These are phyloP conservation scores for Globisporangium cederbergense DNA, from an alignment of 352 stramenopile species.

Conservation along the genomic window DNA sequence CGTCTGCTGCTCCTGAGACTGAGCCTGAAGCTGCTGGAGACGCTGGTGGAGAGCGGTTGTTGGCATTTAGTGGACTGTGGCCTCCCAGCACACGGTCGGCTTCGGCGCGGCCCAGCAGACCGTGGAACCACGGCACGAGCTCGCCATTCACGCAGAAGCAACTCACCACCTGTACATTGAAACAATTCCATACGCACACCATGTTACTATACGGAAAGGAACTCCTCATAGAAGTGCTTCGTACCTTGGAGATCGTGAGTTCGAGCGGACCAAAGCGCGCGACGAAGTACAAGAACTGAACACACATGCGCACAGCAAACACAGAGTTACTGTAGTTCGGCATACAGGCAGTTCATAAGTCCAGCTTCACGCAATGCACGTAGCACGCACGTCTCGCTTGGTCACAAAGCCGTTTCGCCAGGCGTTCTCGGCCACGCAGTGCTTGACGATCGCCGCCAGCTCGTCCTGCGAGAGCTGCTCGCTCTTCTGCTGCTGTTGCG, in stretches of 20 bases:
- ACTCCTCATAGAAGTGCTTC: neutral
- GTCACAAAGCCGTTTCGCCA: slow-evolving; percentile 42
- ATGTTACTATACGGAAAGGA: neutral
- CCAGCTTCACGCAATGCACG: neutral
- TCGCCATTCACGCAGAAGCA: slow-evolving; percentile 60
- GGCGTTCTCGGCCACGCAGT: slow-evolving; percentile 41
- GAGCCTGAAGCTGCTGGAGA: neutral
- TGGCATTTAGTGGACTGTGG: neutral
- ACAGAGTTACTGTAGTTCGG: neutral
- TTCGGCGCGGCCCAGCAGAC: slow-evolving; percentile 43
- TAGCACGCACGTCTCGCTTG: slow-evolving; percentile 32
- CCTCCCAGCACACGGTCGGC: slow-evolving; percentile 39
- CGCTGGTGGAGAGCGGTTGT: neutral
- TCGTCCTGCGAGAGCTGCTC: slow-evolving; percentile 51
- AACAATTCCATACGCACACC: neutral
- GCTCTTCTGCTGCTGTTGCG: slow-evolving; percentile 21
- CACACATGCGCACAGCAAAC: slow-evolving; percentile 8
- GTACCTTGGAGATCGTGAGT: slow-evolving; percentile 40
- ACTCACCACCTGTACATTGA: slow-evolving; percentile 29
- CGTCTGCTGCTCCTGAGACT: slow-evolving; percentile 28
- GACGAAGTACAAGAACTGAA: slow-evolving; percentile 58
- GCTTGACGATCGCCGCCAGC: slow-evolving; percentile 50
- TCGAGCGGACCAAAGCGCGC: slow-evolving; percentile 72
- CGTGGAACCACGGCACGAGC: slow-evolving; percentile 75
- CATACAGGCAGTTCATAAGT: neutral